A percentile compares a stretch with the other conserved stretches of the same genome.
Evolutionary conservation across 441 rosid species (phyloP).

Genomic region (Biscutella laevigata): DNA sequence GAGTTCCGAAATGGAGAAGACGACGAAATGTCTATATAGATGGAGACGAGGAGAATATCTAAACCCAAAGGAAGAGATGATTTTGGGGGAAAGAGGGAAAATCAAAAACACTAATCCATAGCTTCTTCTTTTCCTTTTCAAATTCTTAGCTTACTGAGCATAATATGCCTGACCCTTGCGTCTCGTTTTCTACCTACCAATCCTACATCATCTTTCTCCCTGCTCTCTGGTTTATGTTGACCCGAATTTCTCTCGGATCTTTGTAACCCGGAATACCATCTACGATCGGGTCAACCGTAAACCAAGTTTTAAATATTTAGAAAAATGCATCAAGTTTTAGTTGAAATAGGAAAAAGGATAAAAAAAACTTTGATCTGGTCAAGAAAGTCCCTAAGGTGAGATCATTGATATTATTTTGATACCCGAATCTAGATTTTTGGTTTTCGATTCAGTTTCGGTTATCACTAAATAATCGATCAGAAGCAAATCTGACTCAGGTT

Average conservation of each 20-base stretch:
- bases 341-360: too few relatives aligned
- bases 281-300: background rate
- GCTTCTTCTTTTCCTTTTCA: background rate
- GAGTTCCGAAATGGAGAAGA: background rate
- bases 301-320: background rate
- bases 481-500: too few relatives aligned
- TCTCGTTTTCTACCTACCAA: conserved; percentile 13
- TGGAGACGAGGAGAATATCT: conserved; percentile 26
- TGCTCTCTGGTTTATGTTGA: conserved; percentile 2
- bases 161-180: conserved; percentile 14
- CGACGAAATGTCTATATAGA: conserved; percentile 16
- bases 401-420: too few relatives aligned
- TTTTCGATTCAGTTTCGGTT: too few relatives aligned
- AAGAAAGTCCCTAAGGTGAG: too few relatives aligned
- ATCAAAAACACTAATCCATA: conserved; percentile 12
- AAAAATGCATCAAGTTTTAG: too few relatives aligned
- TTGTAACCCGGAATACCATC: background rate
- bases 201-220: background rate
- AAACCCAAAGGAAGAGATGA: conserved; percentile 28
- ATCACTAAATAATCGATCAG: too few relatives aligned
- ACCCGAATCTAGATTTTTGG: too few relatives aligned
- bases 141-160: conserved; percentile 14
- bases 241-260: conserved; percentile 18
- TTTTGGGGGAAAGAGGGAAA: background rate
- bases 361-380: too few relatives aligned